phyloP scores from a whole-genome alignment of 345 rosid species.

The Pugionium cornutum region DNA sequence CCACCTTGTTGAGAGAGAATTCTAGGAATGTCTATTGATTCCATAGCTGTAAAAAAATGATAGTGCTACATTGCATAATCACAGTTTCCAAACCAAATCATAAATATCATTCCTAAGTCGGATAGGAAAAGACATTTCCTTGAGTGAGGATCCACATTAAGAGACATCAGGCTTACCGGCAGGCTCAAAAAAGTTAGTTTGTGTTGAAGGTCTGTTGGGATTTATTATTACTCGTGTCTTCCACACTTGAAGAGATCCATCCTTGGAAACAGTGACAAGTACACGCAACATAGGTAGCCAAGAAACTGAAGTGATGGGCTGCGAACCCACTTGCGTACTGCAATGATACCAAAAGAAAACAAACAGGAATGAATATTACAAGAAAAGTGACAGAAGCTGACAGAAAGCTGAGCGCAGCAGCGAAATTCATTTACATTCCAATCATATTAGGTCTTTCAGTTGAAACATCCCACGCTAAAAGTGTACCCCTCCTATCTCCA shows the following conservation, averaged over 20 bases:
- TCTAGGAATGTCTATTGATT: slow-evolving; percentile 78
- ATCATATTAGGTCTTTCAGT: slow-evolving; percentile 94
- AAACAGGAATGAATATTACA: neutral
- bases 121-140: slow-evolving; percentile 12
- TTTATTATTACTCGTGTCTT: slow-evolving; percentile 73
- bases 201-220: slow-evolving; percentile 90
- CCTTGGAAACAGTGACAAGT: slow-evolving; percentile 84
- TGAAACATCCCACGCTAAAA: slow-evolving; percentile 99
- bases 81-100: slow-evolving; percentile 20
- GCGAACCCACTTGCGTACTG: slow-evolving; percentile 93
- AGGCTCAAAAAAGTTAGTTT: slow-evolving; percentile 90
- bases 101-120: neutral
- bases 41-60: slow-evolving; percentile 64
- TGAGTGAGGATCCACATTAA: slow-evolving; percentile 13
- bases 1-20: slow-evolving; percentile 95
- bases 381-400: slow-evolving; percentile 1
- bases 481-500: slow-evolving; percentile 95
- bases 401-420: neutral
- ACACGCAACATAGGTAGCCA: slow-evolving; percentile 85
- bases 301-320: slow-evolving; percentile 83
- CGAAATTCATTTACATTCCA: slow-evolving; percentile 73
- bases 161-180: slow-evolving; percentile 55
- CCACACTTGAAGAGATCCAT: slow-evolving; percentile 95
- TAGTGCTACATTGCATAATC: slow-evolving; percentile 12
- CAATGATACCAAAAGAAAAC: slow-evolving; percentile 24